Evolutionary conservation across 805 yeast species (phyloP), one percentile per base, ranked within the genome.

Genomic region (Cyberlindnera americana): DNA sequence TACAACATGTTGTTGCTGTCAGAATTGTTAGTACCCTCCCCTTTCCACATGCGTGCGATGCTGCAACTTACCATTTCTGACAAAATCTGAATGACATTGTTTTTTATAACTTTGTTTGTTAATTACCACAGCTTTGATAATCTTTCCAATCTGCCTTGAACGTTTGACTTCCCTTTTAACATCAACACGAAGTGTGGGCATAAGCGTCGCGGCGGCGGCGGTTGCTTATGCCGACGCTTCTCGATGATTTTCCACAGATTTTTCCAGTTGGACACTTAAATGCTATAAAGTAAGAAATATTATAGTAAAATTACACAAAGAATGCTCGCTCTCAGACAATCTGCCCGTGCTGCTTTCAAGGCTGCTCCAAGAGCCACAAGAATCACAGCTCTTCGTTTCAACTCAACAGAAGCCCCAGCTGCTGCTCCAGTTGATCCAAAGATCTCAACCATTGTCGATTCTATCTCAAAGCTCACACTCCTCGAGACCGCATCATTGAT

Each of bases 51-150:
- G n/a, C n/a, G 23, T 6, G 23, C 6, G 23, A 9, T 6, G 13
- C 13, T 18, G 19, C 6, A 29, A 58, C 72, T 40, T 46, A 65
- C 71, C 81, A 91, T 60, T 91, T 95, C 56, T 93, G 81, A 65
- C 99, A 91, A 71, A 91, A 91, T 61, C 96, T 77, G 67, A 93
- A 91, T 38, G 96, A 88, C 55, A 95, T 88, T 19, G n/a, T 16
- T 17, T 11, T 4, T 17, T 21, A 7, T 21, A 7, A 10, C 23
- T 21, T 6, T 21, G 23, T 21, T 21, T 10, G 23, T 21, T 21
- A 10, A n/a, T n/a, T n/a, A n/a, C n/a, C n/a, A n/a, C n/a, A n/a
- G n/a, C n/a, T n/a, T n/a, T n/a, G n/a, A n/a, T n/a, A n/a, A n/a
- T n/a, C n/a, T n/a, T n/a, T n/a, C n/a, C n/a, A n/a, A n/a, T n/a